Conservation (phyloP, 768 basidiomycete species). For the Termitomyces sp. region DNA sequence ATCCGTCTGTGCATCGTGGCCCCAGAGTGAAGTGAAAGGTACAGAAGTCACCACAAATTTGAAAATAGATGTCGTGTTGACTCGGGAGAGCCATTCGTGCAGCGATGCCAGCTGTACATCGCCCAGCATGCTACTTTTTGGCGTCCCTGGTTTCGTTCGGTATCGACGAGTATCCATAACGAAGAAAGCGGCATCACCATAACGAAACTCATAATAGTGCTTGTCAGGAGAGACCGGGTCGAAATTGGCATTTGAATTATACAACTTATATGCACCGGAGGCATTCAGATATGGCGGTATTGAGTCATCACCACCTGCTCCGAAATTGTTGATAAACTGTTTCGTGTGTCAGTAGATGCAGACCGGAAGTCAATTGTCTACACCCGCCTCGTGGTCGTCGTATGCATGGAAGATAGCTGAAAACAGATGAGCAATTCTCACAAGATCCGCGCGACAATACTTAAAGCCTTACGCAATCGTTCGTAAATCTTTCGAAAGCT, state of each 20-base stretch:
- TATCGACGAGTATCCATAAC: conserved; percentile 46
- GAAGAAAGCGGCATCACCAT: conserved; percentile 70
- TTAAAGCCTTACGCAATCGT: conserved; percentile 48
- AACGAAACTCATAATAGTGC: conserved; percentile 55
- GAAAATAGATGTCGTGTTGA: conserved; percentile 66
- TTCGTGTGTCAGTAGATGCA: not conserved
- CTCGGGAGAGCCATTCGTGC: conserved; percentile 58
- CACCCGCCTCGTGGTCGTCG: conserved; percentile 63
- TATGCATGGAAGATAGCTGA: conserved; percentile 66
- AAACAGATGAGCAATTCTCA: conserved; percentile 23
- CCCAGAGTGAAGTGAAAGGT: conserved; percentile 72
- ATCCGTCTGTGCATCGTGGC: conserved; percentile 52
- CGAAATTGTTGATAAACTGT: conserved; percentile 63
- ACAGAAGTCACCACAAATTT: conserved; percentile 75
- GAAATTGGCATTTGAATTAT: conserved; percentile 61
- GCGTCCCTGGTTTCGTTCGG: conserved; percentile 8
- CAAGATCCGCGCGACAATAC: not conserved
- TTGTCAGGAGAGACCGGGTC: conserved; percentile 38
- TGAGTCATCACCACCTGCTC: conserved; percentile 49
- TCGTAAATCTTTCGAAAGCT: conserved; percentile 68
- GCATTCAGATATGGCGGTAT: conserved; percentile 53
- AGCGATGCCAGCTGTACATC: conserved; percentile 55
- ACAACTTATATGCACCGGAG: conserved; percentile 50
- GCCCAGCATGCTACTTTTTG: conserved; percentile 61
- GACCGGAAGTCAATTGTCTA: not conserved